Percentiles rank a stretch among this genome's conserved stretches.
Conservation (phyloP, 2,329 filamentous ascomycete species). For the Hymenotorrendiella dingleyae region DNA sequence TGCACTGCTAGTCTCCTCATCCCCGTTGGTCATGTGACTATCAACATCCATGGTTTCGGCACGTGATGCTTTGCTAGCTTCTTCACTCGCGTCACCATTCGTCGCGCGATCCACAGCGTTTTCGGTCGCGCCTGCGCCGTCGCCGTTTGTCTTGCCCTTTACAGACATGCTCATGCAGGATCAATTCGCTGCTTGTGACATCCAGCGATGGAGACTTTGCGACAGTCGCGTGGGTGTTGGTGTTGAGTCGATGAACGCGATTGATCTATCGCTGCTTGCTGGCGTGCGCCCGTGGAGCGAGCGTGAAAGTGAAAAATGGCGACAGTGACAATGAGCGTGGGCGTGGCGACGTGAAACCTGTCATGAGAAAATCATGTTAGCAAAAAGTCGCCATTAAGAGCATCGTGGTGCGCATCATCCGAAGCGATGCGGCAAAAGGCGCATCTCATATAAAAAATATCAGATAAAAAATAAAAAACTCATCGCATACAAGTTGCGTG, state of each 20-base stretch:
- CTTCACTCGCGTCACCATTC: background rate
- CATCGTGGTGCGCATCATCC: background rate
- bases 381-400: background rate
- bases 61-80: background rate
- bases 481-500: constrained; percentile 3
- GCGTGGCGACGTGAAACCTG: background rate
- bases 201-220: too few species aligned
- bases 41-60: too few species aligned
- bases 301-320: background rate
- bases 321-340: background rate
- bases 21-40: too few species aligned
- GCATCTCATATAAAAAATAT: background rate
- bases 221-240: too few species aligned
- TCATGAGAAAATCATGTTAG: constrained; percentile 3
- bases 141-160: too few species aligned
- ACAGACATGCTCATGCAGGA: too few species aligned
- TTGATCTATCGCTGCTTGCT: too few species aligned
- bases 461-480: background rate
- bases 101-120: too few species aligned
- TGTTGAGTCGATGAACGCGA: too few species aligned
- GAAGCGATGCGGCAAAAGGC: background rate
- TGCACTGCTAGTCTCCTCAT: too few species aligned
- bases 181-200: too few species aligned
- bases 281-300: background rate
- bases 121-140: too few species aligned